Conservation (phyloP, 2,329 filamentous ascomycete genomes). For the Aspergillus pseudoglaucus region DNA sequence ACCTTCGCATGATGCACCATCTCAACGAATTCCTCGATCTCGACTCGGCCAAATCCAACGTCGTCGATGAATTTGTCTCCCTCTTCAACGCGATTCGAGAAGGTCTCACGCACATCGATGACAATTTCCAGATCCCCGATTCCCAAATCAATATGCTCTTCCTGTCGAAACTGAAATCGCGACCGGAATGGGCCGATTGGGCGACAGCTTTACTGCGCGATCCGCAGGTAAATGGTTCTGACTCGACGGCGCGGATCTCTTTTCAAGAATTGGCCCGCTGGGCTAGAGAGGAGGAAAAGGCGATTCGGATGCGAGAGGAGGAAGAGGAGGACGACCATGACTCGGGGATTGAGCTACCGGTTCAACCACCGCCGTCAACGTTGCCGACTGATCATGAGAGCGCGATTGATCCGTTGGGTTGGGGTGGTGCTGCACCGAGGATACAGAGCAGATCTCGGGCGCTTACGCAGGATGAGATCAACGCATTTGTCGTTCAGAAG, state of each 20-base stretch:
- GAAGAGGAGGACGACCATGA: neutral
- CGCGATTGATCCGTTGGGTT: neutral
- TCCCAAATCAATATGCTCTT: conserved; percentile 20
- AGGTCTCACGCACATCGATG: conserved; percentile 20
- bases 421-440: neutral
- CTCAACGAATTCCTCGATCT: conserved; percentile 23
- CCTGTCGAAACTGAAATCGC: conserved; percentile 19
- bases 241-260: conserved; percentile 13
- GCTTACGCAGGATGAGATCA: conserved; percentile 22
- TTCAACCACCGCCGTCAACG: neutral
- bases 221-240: conserved; percentile 14
- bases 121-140: conserved; percentile 18
- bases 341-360: neutral
- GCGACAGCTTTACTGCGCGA: conserved; percentile 18
- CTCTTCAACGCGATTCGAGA: conserved; percentile 23
- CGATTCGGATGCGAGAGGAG: conserved; percentile 2
- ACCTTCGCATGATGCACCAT: conserved; percentile 21
- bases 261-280: conserved; percentile 18
- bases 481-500: conserved; percentile 19
- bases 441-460: conserved; percentile 1
- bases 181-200: conserved; percentile 21
- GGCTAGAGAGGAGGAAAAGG: conserved; percentile 16
- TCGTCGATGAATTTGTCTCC: conserved; percentile 19
- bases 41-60: conserved; percentile 18
- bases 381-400: neutral